Conservation (phyloP, 768 basidiomycete species). For the Termitomyces sp. region DNA sequence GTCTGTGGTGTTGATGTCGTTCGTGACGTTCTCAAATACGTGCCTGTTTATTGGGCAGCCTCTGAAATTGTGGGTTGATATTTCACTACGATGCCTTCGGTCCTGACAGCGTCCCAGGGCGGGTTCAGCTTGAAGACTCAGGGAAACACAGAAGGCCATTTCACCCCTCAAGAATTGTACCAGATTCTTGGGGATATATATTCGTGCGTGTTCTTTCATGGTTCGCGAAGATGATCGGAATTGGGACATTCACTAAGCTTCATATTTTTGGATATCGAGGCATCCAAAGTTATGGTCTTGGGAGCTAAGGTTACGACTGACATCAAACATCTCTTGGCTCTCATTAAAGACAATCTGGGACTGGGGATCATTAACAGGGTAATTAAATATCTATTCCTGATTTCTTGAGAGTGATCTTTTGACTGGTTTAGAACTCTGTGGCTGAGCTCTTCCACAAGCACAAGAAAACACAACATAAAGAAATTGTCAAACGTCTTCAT, state of each 20-base stretch:
- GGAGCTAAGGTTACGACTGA: slow-evolving; percentile 46
- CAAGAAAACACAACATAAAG: slow-evolving; percentile 42
- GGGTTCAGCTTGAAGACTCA: slow-evolving; percentile 67
- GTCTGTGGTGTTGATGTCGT: slow-evolving; percentile 59
- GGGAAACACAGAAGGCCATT: slow-evolving; percentile 46
- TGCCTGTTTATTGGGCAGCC: slow-evolving; percentile 69
- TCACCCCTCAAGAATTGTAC: slow-evolving; percentile 58
- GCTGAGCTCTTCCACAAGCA: slow-evolving; percentile 39
- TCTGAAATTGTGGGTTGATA: slow-evolving; percentile 49
- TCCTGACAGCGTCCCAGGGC: slow-evolving; percentile 36
- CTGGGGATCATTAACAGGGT: slow-evolving; percentile 40
- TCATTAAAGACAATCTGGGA: slow-evolving; percentile 50
- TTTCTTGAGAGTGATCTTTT: background rate
- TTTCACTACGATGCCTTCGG: background rate
- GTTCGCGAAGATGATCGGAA: background rate
- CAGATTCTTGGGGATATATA: slow-evolving; percentile 67
- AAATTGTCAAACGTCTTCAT: slow-evolving; percentile 52
- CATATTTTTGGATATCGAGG: slow-evolving; percentile 70
- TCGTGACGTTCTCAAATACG: slow-evolving; percentile 56
- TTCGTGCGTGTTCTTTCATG: slow-evolving; percentile 34
- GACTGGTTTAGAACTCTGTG: slow-evolving; percentile 32
- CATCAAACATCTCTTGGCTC: slow-evolving; percentile 44
- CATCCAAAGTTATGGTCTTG: slow-evolving; percentile 50
- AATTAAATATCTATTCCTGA: slow-evolving; percentile 3
- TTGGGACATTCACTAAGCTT: slow-evolving; percentile 38